Evolutionary conservation across 23 red algal genomes (phyloP).

Genomic region (Gracilaria vermiculophylla): DNA sequence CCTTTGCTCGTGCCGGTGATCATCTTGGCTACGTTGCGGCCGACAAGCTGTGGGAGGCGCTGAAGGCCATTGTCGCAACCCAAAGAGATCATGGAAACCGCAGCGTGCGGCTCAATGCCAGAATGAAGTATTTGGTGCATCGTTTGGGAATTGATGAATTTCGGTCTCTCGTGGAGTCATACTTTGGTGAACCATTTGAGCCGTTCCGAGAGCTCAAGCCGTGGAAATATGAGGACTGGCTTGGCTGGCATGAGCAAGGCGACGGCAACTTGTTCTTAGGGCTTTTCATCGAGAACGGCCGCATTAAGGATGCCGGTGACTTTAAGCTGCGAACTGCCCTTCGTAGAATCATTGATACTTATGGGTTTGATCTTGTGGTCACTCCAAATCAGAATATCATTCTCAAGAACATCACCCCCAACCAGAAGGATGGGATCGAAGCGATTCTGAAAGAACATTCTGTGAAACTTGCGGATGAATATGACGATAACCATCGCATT

Average conservation of each 20-base stretch:
- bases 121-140: constrained; percentile 99
- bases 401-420: constrained; percentile 80
- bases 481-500: constrained; percentile 54
- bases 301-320: constrained; percentile 80
- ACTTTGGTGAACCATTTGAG: constrained; percentile 84
- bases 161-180: constrained; percentile 82
- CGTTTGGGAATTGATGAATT: constrained; percentile 93
- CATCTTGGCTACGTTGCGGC: constrained; percentile 88
- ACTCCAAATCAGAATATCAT: constrained; percentile 98
- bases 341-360: constrained; percentile 76
- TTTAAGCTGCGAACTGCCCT: constrained; percentile 85
- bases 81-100: constrained; percentile 98
- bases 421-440: constrained; percentile 76
- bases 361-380: constrained; percentile 75
- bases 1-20: constrained; percentile 91
- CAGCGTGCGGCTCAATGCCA: constrained; percentile 79
- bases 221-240: constrained; percentile 96
- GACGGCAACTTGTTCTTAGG: constrained; percentile 91
- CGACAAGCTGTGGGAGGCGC: constrained; percentile 77
- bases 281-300: constrained; percentile 93
- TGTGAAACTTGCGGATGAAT: constrained; percentile 67
- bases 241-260: constrained; percentile 98
- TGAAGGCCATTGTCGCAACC: constrained; percentile 97
- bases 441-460: constrained; percentile 75
- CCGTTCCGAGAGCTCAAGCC: constrained; percentile 66